Evolutionary conservation across 495 filamentous ascomycete genomes (phyloP), one percentile per base, ranked within the genome.

Genomic region (Hypoxylon intermedium): DNA sequence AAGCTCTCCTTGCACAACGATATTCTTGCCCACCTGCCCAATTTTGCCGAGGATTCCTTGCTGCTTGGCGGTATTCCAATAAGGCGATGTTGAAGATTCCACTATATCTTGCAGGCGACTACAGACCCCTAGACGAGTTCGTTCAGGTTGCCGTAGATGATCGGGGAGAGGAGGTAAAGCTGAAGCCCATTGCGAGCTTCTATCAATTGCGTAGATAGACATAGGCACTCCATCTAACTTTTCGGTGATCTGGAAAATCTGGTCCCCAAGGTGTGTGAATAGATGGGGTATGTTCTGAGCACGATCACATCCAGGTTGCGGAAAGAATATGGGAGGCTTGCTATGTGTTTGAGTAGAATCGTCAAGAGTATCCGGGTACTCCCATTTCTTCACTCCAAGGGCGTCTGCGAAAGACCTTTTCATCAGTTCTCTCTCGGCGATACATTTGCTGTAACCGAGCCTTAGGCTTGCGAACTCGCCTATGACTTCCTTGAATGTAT

Each of bases 161-260:
- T n/a, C n/a, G 6, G 36, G 36, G 12, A n/a, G 36, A 6, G 12
- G 12, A 5, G 36, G 36, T n/a, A 40, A 19, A 19, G n/a, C 36
- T 40, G 36, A n/a, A n/a, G 6, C 4, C 36, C 36, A 40, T 13
- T n/a, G 36, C 4, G 36, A 40, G n/a, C n/a, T 13, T 40, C n/a
- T 40, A 4, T 40, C n/a, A n/a, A 40, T 12, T 4, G 36, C 41
- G 65, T 67, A 70, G 12, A 70, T 43, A 13, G 38, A 33, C 65
- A 68, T 68, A 42, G 60, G 52, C 2, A 67, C 5, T n/a, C 67
- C 67, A 44, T 70, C 67, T 12, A 68, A 42, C 43, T 68, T 70
- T 40, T 67, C 60, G 0, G 67, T 65, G 26, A 67, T 52, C 41
- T 70, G 65, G 54, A 53, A 70, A 0, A 43, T 19, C 12, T 19